A percentile compares a stretch with the other conserved stretches of the same genome.
These are phyloP conservation scores for Eleusine coracana DNA, from an alignment of 176 grass and related monocot species.

Conservation along the genomic window DNA sequence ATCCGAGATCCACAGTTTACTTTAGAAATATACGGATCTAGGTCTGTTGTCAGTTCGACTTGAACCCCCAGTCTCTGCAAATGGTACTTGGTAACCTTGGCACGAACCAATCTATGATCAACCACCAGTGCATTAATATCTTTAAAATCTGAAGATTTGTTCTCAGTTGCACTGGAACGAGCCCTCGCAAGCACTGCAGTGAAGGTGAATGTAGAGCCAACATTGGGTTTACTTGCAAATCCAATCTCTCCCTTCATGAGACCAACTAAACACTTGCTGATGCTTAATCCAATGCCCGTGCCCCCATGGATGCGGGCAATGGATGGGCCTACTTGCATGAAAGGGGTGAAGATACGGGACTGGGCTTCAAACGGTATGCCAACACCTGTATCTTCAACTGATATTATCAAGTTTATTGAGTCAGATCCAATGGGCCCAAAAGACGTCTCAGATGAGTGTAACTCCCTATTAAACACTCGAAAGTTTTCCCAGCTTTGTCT, in stretches of 20 bases:
- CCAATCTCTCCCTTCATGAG: constrained; percentile 99
- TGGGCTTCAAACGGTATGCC: constrained; percentile 91
- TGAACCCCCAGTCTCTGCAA: constrained; percentile 86
- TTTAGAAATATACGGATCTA: constrained; percentile 65
- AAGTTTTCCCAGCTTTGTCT: constrained; percentile 80
- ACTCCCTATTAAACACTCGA: constrained; percentile 51
- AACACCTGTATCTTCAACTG: constrained; percentile 95
- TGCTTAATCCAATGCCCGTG: constrained; percentile 95
- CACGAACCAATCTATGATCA: constrained; percentile 74
- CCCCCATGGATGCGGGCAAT: constrained; percentile 95
- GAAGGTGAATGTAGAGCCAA: constrained; percentile 97
- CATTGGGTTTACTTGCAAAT: constrained; percentile 65
- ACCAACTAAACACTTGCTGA: constrained; percentile 93
- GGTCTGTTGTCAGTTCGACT: constrained; percentile 56
- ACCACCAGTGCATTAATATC: constrained; percentile 84
- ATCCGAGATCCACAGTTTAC: constrained; percentile 44
- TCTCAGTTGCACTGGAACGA: constrained; percentile 45
- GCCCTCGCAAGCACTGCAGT: constrained; percentile 63
- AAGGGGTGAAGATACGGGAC: constrained; percentile 86
- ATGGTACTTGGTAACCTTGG: constrained; percentile 83
- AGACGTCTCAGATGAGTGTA: constrained; percentile 52
- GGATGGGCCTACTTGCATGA: constrained; percentile 95
- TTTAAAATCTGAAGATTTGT: constrained; percentile 62
- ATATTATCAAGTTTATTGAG: constrained; percentile 80
- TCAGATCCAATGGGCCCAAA: constrained; percentile 57